Base-by-base conservation (phyloP, 768 basidiomycete genomes). In the Tricholoma hemisulphureum region DNA sequence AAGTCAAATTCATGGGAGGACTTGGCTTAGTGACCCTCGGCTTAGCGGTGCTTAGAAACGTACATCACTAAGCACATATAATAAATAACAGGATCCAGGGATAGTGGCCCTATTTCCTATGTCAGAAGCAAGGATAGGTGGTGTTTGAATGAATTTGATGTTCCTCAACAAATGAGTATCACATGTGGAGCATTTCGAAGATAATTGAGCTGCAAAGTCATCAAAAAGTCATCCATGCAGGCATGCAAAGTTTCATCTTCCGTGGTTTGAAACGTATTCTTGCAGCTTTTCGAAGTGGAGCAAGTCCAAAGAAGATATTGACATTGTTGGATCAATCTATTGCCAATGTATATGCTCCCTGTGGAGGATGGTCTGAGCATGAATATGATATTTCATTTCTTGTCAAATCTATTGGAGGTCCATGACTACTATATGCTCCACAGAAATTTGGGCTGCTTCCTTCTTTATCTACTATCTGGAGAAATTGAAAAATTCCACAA, bases 331-430 rank as follows among this genome's bases (percentile, higher is more conserved):
- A 18, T n/a, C 23, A 26, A 26, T 20, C 46, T 6, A 26, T 48
- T 48, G 46, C 13, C 31, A 58, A 61, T 4, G 16, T 58, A 6
- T 63, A 63, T 56, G 31, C 51, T 10, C 59, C 65, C 13, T 23
- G 49, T 6, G 56, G 56, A 35, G 55, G 54, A 1, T 68, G 61
- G 57, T 61, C 60, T 13, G 26, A 57, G 6, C 53, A 54, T 2
- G 68, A 71, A 39, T 39, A 65, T 51, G 72, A 72, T 55, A 56
- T 69, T 24, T 66, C 68, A 43, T 69, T 70, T 52, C 62, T 73
- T 11, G 56, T 61, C 0, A 69, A 70, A 39, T 57, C 67, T 13
- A 21, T 66, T 48, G 67, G 69, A 18, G 72, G 72, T 0, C 61
- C 66, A 21, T 31, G 59, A 1, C 62, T 73, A 0, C 53, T 73